These are phyloP conservation scores for Fibroporia radiculosa DNA, from an alignment of 768 basidiomycete species.

Conservation along the genomic window DNA sequence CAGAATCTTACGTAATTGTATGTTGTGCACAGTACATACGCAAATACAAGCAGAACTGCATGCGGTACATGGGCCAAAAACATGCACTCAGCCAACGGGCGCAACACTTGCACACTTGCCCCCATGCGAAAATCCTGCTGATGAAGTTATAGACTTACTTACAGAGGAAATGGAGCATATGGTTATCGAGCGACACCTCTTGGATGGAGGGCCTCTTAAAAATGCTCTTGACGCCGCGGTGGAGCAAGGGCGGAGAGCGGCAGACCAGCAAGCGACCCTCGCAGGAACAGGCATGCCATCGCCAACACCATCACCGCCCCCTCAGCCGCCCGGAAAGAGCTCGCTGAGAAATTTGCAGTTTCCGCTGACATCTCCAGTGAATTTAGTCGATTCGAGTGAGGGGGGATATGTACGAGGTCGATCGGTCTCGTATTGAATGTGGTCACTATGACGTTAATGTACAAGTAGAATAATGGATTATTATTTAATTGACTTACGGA, in stretches of 20 bases:
- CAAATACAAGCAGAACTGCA: slow-evolving; percentile 49
- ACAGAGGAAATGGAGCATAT: slow-evolving; percentile 56
- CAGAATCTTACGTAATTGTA: background rate
- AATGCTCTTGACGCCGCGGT: slow-evolving; percentile 19
- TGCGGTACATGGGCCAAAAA: slow-evolving; percentile 32
- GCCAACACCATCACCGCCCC: slow-evolving; percentile 6
- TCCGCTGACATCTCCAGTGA: background rate
- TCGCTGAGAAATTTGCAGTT: background rate
- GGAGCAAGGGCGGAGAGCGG: slow-evolving; percentile 4
- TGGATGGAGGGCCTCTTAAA: slow-evolving; percentile 48
- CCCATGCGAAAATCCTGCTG: slow-evolving; percentile 18
- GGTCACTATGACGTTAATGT: too few relatives aligned
- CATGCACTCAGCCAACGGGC: slow-evolving; percentile 18
- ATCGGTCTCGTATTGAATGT: too few relatives aligned
- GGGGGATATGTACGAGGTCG: too few relatives aligned
- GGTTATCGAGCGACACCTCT: slow-evolving; percentile 55
- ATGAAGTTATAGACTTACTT: slow-evolving; percentile 34
- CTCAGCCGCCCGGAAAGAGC: background rate
- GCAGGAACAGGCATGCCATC: slow-evolving; percentile 2
- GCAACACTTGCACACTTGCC: slow-evolving; percentile 31
- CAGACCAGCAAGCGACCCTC: background rate
- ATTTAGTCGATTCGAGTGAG: too few relatives aligned
- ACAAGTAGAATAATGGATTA: too few relatives aligned
- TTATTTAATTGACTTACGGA: background rate
- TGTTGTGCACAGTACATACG: slow-evolving; percentile 32